These are phyloP conservation scores for Zoysia matrella DNA, from an alignment of 202 grass and related monocot species.

Conservation along the genomic window DNA sequence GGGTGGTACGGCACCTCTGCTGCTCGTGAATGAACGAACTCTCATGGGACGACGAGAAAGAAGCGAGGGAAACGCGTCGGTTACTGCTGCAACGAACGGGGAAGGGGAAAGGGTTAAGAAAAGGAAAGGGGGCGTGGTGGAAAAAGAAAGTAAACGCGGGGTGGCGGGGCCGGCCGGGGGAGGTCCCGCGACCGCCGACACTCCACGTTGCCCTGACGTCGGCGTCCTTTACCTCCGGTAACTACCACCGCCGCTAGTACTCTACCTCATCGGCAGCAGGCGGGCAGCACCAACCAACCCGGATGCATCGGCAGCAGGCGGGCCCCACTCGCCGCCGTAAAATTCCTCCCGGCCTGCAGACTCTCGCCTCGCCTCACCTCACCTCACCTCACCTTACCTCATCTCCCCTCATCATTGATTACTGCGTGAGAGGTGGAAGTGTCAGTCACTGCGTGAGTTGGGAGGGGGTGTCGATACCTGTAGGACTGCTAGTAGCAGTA, in stretches of 20 bases:
- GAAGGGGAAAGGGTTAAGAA: background rate
- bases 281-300: background rate
- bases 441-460: background rate
- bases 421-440: constrained; percentile 8
- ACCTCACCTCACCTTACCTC: background rate
- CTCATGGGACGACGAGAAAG: constrained; percentile 1
- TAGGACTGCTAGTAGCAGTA: no score
- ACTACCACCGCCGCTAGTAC: constrained; percentile 40
- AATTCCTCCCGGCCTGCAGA: constrained; percentile 35
- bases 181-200: constrained; percentile 70
- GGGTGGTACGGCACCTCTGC: background rate
- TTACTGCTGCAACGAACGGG: constrained; percentile 35
- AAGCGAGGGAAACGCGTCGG: constrained; percentile 1
- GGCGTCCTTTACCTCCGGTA: constrained; percentile 51
- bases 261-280: background rate
- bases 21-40: constrained; percentile 13
- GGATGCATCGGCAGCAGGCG: background rate
- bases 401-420: constrained; percentile 32
- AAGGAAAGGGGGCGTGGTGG: constrained; percentile 10
- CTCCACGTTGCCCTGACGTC: constrained; percentile 67
- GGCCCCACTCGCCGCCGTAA: constrained; percentile 20
- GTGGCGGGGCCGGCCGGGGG: background rate
- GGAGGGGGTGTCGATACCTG: background rate
- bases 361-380: background rate
- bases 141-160: constrained; percentile 62